Evolutionary conservation across 1,284 basidiomycete species (phyloP).

Genomic region (Moniliophthora roreri): DNA sequence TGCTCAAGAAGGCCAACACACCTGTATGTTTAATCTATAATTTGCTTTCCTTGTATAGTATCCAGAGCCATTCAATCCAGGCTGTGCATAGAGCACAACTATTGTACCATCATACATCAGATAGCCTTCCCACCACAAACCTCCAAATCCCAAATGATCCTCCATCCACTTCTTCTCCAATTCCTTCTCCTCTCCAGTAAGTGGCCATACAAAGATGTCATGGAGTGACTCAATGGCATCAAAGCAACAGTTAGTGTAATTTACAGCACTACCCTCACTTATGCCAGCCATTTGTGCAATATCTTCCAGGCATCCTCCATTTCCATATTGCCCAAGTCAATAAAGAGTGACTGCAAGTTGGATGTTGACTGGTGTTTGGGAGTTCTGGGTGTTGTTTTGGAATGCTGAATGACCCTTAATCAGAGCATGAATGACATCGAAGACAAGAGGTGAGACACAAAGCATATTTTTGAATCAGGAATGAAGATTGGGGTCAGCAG

Average conservation of each 20-base stretch:
- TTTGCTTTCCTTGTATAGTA: conserved; percentile 32
- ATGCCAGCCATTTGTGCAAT: too few relatives aligned
- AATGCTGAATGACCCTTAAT: too few relatives aligned
- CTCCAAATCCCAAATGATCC: conserved; percentile 6
- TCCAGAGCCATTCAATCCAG: conserved; percentile 21
- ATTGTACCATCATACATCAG: conserved; percentile 22
- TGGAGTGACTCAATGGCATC: too few relatives aligned
- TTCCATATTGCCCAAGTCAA: conserved; percentile 32
- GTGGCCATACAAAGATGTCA: too few relatives aligned
- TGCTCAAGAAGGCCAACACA: conserved; percentile 16
- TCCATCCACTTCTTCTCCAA: conserved; percentile 27
- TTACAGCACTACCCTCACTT: too few relatives aligned
- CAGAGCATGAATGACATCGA: too few relatives aligned
- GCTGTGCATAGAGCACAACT: conserved; percentile 17
- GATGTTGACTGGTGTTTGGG: conserved; percentile 26
- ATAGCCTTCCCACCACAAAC: conserved; percentile 18
- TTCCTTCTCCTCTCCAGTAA: conserved; percentile 29
- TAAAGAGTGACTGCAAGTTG: too few relatives aligned
- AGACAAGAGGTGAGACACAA: too few relatives aligned
- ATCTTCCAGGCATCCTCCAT: conserved; percentile 25
- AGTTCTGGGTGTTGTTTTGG: conserved; percentile 25
- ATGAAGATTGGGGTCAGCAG: too few relatives aligned
- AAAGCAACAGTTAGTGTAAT: conserved; percentile 21
- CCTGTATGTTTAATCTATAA: conserved; percentile 35
- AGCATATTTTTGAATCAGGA: too few relatives aligned